These are phyloP conservation scores for Bryoerythrophyllum caledonicum DNA, from an alignment of 225 moss, liverwort and hornwort genomes.

Conservation along the genomic window DNA sequence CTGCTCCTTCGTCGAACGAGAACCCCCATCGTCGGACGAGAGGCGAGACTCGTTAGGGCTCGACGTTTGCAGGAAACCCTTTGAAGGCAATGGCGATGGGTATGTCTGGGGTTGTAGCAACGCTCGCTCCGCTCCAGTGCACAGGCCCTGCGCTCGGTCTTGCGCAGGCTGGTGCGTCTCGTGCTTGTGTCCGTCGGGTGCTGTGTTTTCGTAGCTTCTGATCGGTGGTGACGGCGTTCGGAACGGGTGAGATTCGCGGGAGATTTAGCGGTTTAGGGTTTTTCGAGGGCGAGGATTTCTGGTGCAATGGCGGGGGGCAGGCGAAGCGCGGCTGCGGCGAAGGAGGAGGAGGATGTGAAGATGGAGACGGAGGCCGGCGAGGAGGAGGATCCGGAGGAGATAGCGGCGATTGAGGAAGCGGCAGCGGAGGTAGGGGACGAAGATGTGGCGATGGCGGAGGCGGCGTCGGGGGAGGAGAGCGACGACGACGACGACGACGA, in stretches of 20 bases:
- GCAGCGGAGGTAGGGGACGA: slow-evolving; percentile 65
- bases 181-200: slow-evolving; percentile 19
- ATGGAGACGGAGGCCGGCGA: slow-evolving; percentile 63
- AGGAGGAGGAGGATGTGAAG: slow-evolving; percentile 75
- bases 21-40: slow-evolving; percentile 10
- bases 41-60: slow-evolving; percentile 44
- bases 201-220: slow-evolving; percentile 15
- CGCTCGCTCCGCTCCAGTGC: not conserved
- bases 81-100: not conserved
- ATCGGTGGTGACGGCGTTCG: not conserved
- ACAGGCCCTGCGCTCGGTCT: slow-evolving; percentile 7
- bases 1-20: slow-evolving; percentile 3
- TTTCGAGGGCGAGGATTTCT: not conserved
- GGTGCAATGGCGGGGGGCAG: slow-evolving; percentile 60
- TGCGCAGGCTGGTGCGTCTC: slow-evolving; percentile 29
- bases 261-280: slow-evolving; percentile 5
- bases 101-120: not conserved
- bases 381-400: slow-evolving; percentile 86
- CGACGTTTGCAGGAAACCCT: slow-evolving; percentile 20
- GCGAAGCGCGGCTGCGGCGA: slow-evolving; percentile 47
- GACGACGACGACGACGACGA: slow-evolving; percentile 77
- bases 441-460: slow-evolving; percentile 55
- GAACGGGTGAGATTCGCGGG: not conserved
- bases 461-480: slow-evolving; percentile 55
- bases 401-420: slow-evolving; percentile 68